These are phyloP conservation scores for Balakata baccata DNA, from an alignment of 345 rosid genomes.

Conservation along the genomic window DNA sequence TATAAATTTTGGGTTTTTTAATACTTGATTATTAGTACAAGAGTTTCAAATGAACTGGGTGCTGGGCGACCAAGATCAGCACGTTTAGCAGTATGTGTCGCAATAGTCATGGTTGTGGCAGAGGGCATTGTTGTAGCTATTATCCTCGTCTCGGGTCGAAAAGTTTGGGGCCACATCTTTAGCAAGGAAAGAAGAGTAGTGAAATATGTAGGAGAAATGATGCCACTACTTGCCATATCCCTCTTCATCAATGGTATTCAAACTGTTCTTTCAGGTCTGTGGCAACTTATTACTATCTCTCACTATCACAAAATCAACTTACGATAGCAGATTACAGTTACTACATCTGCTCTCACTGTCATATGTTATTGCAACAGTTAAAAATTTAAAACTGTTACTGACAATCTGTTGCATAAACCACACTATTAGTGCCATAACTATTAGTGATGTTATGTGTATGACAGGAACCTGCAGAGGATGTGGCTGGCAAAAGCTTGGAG, in stretches of 20 bases:
- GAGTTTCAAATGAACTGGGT: slow-evolving; percentile 36
- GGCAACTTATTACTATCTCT: no score
- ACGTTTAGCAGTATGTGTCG: slow-evolving; percentile 14
- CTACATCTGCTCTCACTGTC: no score
- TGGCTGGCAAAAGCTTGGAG: slow-evolving; percentile 59
- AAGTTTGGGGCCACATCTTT: slow-evolving; percentile 18
- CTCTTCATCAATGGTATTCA: slow-evolving; percentile 43
- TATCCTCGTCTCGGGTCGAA: slow-evolving; percentile 10
- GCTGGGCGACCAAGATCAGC: slow-evolving; percentile 28
- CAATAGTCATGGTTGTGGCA: slow-evolving; percentile 5
- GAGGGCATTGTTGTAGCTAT: slow-evolving; percentile 15
- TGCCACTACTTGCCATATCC: slow-evolving; percentile 32
- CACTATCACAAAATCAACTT: no score
- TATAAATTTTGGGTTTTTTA: no score
- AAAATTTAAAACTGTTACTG: no score
- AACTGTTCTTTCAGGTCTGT: slow-evolving; percentile 42
- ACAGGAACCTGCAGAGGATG: slow-evolving; percentile 57
- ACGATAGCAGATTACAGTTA: no score
- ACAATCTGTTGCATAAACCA: no score
- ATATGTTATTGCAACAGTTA: no score
- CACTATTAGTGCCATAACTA: no score
- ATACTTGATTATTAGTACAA: slow-evolving; percentile 17
- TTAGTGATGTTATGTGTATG: not conserved
- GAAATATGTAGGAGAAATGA: slow-evolving; percentile 31
- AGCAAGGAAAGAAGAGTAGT: slow-evolving; percentile 34